phyloP scores from a whole-genome alignment of 345 rosid species.

The Mercurialis annua region DNA sequence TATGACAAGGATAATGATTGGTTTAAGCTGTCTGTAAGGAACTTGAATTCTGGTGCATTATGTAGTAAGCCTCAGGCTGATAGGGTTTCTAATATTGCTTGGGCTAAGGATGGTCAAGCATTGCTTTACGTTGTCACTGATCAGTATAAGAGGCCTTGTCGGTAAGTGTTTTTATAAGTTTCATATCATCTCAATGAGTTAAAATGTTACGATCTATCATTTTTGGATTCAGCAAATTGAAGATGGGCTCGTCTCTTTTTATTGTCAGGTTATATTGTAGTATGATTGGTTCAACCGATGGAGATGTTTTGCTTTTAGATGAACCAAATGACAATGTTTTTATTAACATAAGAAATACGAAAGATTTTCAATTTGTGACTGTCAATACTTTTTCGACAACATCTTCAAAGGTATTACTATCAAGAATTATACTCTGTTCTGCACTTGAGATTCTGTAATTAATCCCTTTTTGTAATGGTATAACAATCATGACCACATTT shows the following conservation, averaged over 20 bases:
- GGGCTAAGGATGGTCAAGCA: constrained; percentile 87
- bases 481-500: constrained; percentile 40
- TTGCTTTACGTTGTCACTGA: constrained; percentile 85
- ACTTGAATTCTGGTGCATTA: constrained; percentile 81
- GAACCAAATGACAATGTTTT: constrained; percentile 63
- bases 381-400: constrained; percentile 66
- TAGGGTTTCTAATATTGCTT: constrained; percentile 74
- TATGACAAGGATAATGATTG: constrained; percentile 89
- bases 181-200: background rate
- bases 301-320: constrained; percentile 77
- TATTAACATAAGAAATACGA: constrained; percentile 70
- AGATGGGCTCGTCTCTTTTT: constrained; percentile 10
- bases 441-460: constrained; percentile 7
- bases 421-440: constrained; percentile 2
- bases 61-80: constrained; percentile 91
- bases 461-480: constrained; percentile 5
- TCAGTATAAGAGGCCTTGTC: constrained; percentile 77
- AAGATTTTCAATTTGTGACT: constrained; percentile 73
- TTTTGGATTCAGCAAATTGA: constrained; percentile 8
- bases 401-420: constrained; percentile 64
- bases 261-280: constrained; percentile 63
- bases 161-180: constrained; percentile 30
- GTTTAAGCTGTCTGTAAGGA: constrained; percentile 76
- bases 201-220: background rate
- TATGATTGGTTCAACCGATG: constrained; percentile 88